Conservation (phyloP, 2,329 filamentous ascomycete species). For the Talaromyces atroroseus region DNA sequence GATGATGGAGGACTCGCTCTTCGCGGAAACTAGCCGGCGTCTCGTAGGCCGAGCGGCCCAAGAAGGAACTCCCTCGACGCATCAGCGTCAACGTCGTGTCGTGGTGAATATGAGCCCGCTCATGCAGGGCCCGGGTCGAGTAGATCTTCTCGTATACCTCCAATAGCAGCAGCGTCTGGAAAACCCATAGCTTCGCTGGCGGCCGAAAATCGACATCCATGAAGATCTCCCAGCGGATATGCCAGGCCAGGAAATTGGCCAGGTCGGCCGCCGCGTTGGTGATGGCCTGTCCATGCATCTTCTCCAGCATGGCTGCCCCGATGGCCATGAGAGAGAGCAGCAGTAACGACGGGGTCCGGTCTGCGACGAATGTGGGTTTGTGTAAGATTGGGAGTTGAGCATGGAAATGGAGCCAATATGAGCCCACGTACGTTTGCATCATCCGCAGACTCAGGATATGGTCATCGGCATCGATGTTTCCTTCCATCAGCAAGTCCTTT, state of each 20-base stretch:
- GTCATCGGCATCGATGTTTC: constrained; percentile 60
- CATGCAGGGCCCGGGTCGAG: constrained; percentile 83
- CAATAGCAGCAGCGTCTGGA: constrained; percentile 81
- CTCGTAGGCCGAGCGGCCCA: constrained; percentile 77
- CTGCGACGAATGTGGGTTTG: constrained; percentile 85
- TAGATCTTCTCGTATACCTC: constrained; percentile 99
- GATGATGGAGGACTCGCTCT: constrained; percentile 49
- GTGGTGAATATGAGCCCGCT: constrained; percentile 93
- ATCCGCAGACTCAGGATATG: constrained; percentile 76
- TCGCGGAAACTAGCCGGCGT: constrained; percentile 72
- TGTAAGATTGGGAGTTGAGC: constrained; percentile 92
- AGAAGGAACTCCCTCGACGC: constrained; percentile 85
- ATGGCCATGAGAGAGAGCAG: constrained; percentile 87
- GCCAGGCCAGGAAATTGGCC: constrained; percentile 85
- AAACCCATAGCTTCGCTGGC: constrained; percentile 92
- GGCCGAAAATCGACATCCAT: constrained; percentile 85
- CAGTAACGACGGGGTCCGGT: constrained; percentile 77
- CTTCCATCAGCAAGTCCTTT: constrained; percentile 72
- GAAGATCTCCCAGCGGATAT: constrained; percentile 93
- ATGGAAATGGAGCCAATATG: constrained; percentile 93
- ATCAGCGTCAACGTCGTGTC: constrained; percentile 93
- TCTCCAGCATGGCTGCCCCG: constrained; percentile 83
- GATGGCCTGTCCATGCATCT: constrained; percentile 66
- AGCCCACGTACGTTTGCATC: constrained; percentile 92
- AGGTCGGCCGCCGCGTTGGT: constrained; percentile 74